Evolutionary conservation across 345 rosid genomes (phyloP).

Genomic region (Boechera retrofracta): DNA sequence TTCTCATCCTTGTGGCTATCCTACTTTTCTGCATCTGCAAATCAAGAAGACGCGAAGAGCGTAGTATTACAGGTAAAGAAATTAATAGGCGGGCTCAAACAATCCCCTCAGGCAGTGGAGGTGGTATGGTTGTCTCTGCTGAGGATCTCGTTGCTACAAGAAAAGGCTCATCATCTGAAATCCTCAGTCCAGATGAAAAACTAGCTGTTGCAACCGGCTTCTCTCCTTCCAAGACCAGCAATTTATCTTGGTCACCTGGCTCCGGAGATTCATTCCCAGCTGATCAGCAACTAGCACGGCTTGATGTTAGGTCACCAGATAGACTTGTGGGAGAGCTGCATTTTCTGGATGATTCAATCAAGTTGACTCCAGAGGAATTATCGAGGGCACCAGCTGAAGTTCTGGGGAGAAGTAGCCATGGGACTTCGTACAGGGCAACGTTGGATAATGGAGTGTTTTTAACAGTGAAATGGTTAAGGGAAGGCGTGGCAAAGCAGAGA

Average conservation of each 20-base stretch:
- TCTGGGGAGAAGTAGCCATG: constrained; percentile 96
- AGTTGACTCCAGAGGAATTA: constrained; percentile 89
- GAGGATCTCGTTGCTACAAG: constrained; percentile 78
- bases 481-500: constrained; percentile 96
- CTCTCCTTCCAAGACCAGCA: constrained; percentile 90
- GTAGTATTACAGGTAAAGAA: constrained; percentile 53
- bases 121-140: constrained; percentile 77
- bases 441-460: constrained; percentile 83
- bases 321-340: constrained; percentile 85
- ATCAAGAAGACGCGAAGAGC: constrained; percentile 60
- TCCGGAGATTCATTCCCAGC: constrained; percentile 91
- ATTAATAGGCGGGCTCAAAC: constrained; percentile 50
- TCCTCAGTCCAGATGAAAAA: constrained; percentile 83
- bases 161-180: constrained; percentile 84
- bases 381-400: constrained; percentile 99
- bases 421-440: constrained; percentile 94
- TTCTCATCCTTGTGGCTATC: constrained; percentile 78
- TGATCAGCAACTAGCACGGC: constrained; percentile 73
- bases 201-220: constrained; percentile 63
- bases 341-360: constrained; percentile 89
- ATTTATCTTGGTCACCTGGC: constrained; percentile 87
- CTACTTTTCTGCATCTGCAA: constrained; percentile 64
- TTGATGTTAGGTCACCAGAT: constrained; percentile 94
- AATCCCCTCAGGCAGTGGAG: constrained; percentile 66
- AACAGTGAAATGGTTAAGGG: constrained; percentile 97